These are phyloP conservation scores for Candida tunisiensis DNA, from an alignment of 1,139 yeast genomes.

Conservation along the genomic window DNA sequence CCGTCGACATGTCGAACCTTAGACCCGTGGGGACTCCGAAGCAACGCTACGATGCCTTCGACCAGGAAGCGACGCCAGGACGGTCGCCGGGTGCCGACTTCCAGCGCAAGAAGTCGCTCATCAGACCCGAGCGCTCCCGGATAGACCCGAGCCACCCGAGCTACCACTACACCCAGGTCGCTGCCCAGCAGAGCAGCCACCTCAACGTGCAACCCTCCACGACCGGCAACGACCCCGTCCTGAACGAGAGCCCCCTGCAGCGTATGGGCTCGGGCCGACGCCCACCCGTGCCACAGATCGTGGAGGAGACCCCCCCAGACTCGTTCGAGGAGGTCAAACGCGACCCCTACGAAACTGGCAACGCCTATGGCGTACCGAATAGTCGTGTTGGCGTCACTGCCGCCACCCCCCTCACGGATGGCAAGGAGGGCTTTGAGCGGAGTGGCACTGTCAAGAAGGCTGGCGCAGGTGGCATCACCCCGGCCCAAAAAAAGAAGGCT, in stretches of 20 bases:
- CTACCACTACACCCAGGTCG: constrained; percentile 59
- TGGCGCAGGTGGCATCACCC: constrained; percentile 4
- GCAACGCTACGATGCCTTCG: no score
- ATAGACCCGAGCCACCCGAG: constrained; percentile 54
- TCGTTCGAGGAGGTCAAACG: constrained; percentile 25
- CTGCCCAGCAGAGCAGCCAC: constrained; percentile 51
- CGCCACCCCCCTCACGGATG: constrained; percentile 1
- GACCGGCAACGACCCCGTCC: constrained; percentile 55
- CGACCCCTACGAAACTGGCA: background rate
- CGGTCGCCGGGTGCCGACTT: no score
- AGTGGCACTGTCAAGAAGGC: constrained; percentile 3
- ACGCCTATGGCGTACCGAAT: constrained; percentile 3
- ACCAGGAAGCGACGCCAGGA: no score
- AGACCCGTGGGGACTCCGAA: no score
- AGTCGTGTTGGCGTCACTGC: constrained; percentile 1
- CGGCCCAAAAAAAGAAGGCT: constrained; percentile 7
- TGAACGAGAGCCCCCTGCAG: constrained; percentile 5
- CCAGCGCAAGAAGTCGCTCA: constrained; percentile 47
- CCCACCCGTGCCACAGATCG: constrained; percentile 2
- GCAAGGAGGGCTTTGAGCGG: constrained; percentile 1
- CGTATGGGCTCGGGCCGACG: background rate
- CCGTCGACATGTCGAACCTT: no score
- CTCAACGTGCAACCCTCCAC: constrained; percentile 48
- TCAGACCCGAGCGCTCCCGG: constrained; percentile 66
- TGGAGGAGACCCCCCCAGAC: constrained; percentile 1